These are phyloP conservation scores for Cryptococcus floricola DNA, from an alignment of 1,284 basidiomycete genomes.

Conservation along the genomic window DNA sequence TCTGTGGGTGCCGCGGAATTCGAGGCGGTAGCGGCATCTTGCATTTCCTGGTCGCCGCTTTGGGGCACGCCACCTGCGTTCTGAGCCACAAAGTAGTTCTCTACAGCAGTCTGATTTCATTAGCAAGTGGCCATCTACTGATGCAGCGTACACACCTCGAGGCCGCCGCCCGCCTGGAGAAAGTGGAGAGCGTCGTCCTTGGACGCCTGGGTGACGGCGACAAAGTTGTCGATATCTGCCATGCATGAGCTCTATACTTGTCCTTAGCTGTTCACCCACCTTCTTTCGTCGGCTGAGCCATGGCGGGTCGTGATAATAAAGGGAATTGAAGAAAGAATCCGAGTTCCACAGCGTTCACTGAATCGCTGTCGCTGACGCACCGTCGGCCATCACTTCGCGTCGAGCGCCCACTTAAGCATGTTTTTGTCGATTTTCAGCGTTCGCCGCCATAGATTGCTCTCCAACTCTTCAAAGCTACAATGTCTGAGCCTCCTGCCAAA, in stretches of 20 bases:
- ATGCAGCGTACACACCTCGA: constrained; percentile 19
- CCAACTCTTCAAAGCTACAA: constrained; percentile 4
- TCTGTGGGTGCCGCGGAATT: constrained; percentile 1
- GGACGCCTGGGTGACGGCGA: constrained; percentile 44
- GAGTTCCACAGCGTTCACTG: no score
- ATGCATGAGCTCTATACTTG: background rate
- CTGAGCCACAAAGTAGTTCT: constrained; percentile 45
- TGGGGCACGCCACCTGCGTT: constrained; percentile 11
- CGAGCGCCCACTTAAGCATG: background rate
- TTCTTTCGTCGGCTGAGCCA: constrained; percentile 36
- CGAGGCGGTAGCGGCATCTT: constrained; percentile 4
- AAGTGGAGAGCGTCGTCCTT: constrained; percentile 40
- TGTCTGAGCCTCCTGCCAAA: constrained; percentile 42
- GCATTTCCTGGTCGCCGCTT: constrained; percentile 20
- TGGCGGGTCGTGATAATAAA: constrained; percentile 7
- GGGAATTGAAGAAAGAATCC: background rate
- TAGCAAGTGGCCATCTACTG: background rate
- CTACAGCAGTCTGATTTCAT: constrained; percentile 38
- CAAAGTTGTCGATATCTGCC: constrained; percentile 45
- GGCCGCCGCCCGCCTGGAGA: constrained; percentile 36
- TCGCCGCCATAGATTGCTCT: background rate
- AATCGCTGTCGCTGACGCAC: background rate
- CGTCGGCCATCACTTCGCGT: background rate
- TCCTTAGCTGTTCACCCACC: constrained; percentile 16
- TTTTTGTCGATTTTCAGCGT: background rate